A percentile compares a stretch with the other conserved stretches of the same genome.
These are phyloP conservation scores for Pseudognaphalium luteoalbum DNA, from an alignment of 129 eudicot species.

Conservation along the genomic window DNA sequence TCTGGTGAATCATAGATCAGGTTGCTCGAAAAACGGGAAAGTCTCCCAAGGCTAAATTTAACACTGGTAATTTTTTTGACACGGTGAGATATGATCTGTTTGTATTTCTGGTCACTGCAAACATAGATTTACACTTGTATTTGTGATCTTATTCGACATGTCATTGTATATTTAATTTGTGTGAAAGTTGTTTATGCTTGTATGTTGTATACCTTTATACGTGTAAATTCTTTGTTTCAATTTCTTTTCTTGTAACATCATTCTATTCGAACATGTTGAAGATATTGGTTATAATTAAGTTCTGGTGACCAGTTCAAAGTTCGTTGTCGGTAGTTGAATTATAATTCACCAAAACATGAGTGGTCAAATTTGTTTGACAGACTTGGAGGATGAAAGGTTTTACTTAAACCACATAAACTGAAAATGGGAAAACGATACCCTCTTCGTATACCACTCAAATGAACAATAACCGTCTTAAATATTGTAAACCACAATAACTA, in stretches of 20 bases:
- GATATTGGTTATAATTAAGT: neutral
- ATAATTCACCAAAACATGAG: neutral
- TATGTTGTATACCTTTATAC: neutral
- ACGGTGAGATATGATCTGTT: conserved; percentile 1
- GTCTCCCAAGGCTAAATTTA: neutral
- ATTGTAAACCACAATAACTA: conserved; percentile 27
- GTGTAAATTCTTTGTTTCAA: neutral
- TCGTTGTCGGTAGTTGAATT: neutral
- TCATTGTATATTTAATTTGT: neutral
- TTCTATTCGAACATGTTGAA: neutral
- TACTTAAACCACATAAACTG: conserved; percentile 9
- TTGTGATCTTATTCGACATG: conserved; percentile 12
- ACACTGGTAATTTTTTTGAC: conserved; percentile 11
- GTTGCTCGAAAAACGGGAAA: conserved; percentile 20
- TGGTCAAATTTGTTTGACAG: neutral
- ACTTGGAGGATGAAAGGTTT: neutral
- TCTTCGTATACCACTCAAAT: conserved; percentile 6
- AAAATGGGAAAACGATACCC: neutral
- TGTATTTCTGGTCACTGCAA: conserved; percentile 17
- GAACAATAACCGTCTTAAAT: conserved; percentile 2
- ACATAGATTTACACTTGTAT: conserved; percentile 13
- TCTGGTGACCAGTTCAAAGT: neutral
- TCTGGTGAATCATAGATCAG: conserved; percentile 13
- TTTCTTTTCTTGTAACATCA: neutral
- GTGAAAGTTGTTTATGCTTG: neutral